phyloP scores from a whole-genome alignment of 495 filamentous ascomycete genomes.

The Trichoderma reesei region DNA sequence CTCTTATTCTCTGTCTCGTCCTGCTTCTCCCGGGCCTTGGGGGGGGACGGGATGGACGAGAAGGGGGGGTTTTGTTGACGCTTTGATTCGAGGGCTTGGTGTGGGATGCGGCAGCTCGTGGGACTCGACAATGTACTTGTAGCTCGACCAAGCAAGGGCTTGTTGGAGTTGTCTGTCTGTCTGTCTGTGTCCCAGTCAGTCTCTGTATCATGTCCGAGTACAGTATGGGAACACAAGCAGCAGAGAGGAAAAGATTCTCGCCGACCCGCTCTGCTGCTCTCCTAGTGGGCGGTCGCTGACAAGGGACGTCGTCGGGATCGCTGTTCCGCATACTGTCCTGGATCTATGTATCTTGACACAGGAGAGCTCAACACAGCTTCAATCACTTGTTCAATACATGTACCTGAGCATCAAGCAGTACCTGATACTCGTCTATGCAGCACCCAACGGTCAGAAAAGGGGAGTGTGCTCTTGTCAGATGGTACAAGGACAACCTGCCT shows the following conservation, averaged over 20 bases:
- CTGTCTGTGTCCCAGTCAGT: too few species aligned
- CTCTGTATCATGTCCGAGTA: background rate
- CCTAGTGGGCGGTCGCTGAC: background rate
- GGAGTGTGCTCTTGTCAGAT: background rate
- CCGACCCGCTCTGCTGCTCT: background rate
- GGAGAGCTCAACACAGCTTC: too few species aligned
- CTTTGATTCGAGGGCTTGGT: background rate
- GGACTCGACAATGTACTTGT: background rate
- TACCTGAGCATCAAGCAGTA: too few species aligned
- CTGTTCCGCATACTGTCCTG: background rate
- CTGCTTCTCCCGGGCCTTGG: too few species aligned
- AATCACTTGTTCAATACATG: too few species aligned
- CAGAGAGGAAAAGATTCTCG: slow-evolving; percentile 4
- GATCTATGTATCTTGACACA: too few species aligned
- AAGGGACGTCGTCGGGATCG: background rate
- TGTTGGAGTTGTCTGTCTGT: too few species aligned
- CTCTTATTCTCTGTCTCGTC: too few species aligned
- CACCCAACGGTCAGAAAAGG: background rate
- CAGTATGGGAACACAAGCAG: background rate
- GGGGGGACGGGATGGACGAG: too few species aligned
- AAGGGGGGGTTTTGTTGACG: too few species aligned
- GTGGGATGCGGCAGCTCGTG: background rate
- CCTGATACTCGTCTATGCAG: too few species aligned
- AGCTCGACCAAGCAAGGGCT: background rate
- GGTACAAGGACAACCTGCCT: background rate